Evolutionary conservation across 2,329 filamentous ascomycete species (phyloP).

Genomic region (Bipolaris cookei): DNA sequence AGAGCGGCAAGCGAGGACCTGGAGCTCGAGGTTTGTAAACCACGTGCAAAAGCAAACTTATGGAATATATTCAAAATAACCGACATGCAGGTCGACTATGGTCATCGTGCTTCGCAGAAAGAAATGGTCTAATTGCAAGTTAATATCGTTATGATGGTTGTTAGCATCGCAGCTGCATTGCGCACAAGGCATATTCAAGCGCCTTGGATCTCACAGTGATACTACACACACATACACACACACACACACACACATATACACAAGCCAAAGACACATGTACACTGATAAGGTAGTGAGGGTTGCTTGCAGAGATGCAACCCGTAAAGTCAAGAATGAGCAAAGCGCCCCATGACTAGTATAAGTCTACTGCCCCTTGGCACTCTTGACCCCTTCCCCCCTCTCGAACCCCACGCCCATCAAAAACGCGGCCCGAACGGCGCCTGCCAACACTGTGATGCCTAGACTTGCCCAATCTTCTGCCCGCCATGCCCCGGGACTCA

Average conservation of each 20-base stretch:
- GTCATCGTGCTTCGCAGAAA: not conserved
- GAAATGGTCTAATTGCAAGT: not conserved
- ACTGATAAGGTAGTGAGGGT: too few relatives aligned
- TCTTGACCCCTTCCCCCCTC: conserved; percentile 4
- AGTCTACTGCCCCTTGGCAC: conserved; percentile 5
- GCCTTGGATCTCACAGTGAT: not conserved
- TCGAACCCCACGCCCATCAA: conserved; percentile 25
- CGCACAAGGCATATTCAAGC: not conserved
- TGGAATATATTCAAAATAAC: not conserved
- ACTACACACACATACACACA: too few relatives aligned
- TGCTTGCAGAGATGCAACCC: too few relatives aligned
- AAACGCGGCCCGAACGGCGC: conserved; percentile 29
- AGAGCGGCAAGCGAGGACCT: not conserved
- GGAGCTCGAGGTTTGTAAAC: not conserved
- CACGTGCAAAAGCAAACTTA: not conserved
- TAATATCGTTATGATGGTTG: not conserved
- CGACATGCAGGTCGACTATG: not conserved
- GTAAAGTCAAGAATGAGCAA: not conserved
- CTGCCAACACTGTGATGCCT: conserved; percentile 33
- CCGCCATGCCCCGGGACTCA: conserved; percentile 24
- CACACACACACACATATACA: too few relatives aligned
- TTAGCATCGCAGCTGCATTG: not conserved
- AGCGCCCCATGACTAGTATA: not conserved
- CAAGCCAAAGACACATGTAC: too few relatives aligned
- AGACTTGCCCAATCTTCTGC: conserved; percentile 45